A percentile compares a stretch with the other conserved stretches of the same genome.
Conservation (phyloP, 768 basidiomycete genomes). For the Mycena indigotica region DNA sequence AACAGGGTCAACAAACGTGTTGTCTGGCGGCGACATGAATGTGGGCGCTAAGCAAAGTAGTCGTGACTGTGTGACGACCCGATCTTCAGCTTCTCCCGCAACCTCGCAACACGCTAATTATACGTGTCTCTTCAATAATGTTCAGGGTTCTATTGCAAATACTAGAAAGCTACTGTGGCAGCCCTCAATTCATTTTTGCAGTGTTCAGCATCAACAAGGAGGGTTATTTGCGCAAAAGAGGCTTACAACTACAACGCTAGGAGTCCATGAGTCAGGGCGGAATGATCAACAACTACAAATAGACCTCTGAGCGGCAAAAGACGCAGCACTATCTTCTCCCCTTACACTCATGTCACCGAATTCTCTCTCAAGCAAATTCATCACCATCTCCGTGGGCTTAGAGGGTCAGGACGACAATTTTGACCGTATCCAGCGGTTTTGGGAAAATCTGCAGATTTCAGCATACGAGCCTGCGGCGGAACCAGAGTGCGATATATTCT, state of each 20-base stretch:
- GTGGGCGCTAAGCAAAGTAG: neutral
- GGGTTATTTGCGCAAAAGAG: no score
- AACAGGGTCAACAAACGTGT: constrained; percentile 22
- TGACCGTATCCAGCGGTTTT: constrained; percentile 37
- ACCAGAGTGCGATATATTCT: constrained; percentile 41
- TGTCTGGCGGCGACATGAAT: constrained; percentile 30
- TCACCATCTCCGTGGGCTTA: constrained; percentile 35
- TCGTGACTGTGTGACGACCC: neutral
- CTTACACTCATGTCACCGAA: no score
- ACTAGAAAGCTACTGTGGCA: no score
- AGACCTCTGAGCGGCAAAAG: no score
- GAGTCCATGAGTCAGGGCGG: no score
- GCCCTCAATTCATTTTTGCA: no score
- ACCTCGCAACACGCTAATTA: neutral
- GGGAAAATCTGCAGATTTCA: constrained; percentile 43
- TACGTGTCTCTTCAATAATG: no score
- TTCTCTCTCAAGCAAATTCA: constrained; percentile 4
- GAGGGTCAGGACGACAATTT: constrained; percentile 41
- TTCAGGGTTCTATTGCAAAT: no score
- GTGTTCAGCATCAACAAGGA: no score
- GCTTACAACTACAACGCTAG: no score
- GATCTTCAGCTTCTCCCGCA: neutral
- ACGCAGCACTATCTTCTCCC: no score
- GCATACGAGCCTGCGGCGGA: constrained; percentile 42
- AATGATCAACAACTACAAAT: no score